phyloP scores from a whole-genome alignment of 495 filamentous ascomycete genomes.

The Neurospora sp. region DNA sequence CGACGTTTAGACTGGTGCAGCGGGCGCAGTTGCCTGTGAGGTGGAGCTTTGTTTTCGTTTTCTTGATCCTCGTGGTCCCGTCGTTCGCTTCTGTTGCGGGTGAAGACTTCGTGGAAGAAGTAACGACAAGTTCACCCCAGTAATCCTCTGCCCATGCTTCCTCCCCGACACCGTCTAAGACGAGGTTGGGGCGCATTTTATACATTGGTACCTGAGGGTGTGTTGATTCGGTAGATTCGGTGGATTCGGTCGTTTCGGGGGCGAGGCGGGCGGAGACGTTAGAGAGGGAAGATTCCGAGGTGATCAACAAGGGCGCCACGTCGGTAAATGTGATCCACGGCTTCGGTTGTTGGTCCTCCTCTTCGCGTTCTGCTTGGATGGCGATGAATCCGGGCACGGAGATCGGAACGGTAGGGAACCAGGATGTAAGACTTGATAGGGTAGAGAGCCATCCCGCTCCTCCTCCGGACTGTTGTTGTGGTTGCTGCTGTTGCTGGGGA shows the following conservation, averaged over 20 bases:
- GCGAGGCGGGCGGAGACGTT: slow-evolving; percentile 52
- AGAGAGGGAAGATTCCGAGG: slow-evolving; percentile 57
- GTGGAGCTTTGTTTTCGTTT: slow-evolving; percentile 37
- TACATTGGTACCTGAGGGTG: slow-evolving; percentile 30
- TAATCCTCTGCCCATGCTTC: slow-evolving; percentile 74
- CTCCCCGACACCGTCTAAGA: slow-evolving; percentile 49
- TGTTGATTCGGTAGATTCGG: background rate
- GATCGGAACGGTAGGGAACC: background rate
- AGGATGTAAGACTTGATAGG: slow-evolving; percentile 12
- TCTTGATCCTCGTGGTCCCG: too few relatives aligned
- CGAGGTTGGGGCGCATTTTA: slow-evolving; percentile 81
- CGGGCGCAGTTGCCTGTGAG: slow-evolving; percentile 74
- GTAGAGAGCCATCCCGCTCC: slow-evolving; percentile 35
- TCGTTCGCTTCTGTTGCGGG: too few relatives aligned
- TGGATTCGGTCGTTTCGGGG: too few relatives aligned
- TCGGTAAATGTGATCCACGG: slow-evolving; percentile 65
- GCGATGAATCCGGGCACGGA: slow-evolving; percentile 21
- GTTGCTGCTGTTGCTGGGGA: slow-evolving; percentile 7
- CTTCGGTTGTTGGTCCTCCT: slow-evolving; percentile 3
- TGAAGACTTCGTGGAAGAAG: too few relatives aligned
- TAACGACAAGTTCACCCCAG: slow-evolving; percentile 58
- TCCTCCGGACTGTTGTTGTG: background rate
- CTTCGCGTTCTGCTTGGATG: background rate
- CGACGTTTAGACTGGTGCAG: slow-evolving; percentile 71
- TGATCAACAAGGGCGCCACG: slow-evolving; percentile 63